Conservation (phyloP, 2,329 filamentous ascomycete genomes). For the Exophiala aquamarina region DNA sequence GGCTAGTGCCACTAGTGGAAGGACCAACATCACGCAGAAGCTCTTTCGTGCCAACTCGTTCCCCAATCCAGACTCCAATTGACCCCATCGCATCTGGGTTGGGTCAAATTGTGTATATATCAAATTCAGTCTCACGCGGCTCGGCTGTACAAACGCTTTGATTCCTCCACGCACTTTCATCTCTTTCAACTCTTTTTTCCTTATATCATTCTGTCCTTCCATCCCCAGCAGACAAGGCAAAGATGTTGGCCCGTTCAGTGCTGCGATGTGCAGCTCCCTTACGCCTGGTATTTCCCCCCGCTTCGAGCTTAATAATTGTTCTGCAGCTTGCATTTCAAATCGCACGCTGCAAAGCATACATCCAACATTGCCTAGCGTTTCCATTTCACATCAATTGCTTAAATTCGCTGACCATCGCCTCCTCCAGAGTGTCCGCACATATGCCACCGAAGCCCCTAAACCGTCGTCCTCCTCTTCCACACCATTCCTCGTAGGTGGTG, state of each 20-base stretch:
- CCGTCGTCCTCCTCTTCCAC: slow-evolving; percentile 47
- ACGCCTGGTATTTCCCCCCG: slow-evolving; percentile 53
- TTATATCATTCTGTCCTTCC: background rate
- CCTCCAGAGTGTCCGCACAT: slow-evolving; percentile 63
- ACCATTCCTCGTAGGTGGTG: slow-evolving; percentile 46
- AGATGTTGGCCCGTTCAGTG: slow-evolving; percentile 67
- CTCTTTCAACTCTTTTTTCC: background rate
- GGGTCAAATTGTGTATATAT: slow-evolving; percentile 4
- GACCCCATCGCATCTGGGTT: slow-evolving; percentile 15
- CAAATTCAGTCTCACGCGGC: no score
- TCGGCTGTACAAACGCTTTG: no score
- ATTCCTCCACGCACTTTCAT: background rate
- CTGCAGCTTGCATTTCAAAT: background rate
- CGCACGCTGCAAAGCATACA: background rate
- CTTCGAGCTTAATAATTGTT: background rate
- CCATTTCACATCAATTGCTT: no score
- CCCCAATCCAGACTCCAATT: slow-evolving; percentile 5
- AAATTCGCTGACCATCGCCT: background rate
- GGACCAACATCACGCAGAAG: no score
- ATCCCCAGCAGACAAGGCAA: slow-evolving; percentile 29
- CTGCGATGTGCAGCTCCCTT: slow-evolving; percentile 66
- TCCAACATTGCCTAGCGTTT: background rate
- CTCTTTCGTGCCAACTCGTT: no score
- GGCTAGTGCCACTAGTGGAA: no score
- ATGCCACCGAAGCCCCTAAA: slow-evolving; percentile 66